These are phyloP conservation scores for Adansonia gregorii DNA, from an alignment of 441 rosid genomes.

Conservation along the genomic window DNA sequence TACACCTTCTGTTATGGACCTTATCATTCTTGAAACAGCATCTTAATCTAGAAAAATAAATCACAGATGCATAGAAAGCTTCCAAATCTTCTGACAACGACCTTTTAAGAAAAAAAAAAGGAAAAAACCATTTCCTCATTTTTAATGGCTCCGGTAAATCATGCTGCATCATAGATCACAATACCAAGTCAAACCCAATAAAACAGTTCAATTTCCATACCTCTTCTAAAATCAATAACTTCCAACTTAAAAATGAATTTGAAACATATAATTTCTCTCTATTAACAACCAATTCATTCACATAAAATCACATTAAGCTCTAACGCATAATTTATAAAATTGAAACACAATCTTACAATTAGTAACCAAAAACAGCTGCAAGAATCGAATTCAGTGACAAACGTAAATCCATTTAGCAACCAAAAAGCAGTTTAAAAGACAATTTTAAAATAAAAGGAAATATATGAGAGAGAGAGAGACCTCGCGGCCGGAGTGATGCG, in stretches of 20 bases:
- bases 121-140: not conserved
- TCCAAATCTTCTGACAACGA: slow-evolving; percentile 4
- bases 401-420: slow-evolving; percentile 1
- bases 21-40: slow-evolving; percentile 6
- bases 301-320: not conserved
- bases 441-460: not conserved
- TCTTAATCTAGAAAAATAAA: not conserved
- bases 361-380: slow-evolving; percentile 20
- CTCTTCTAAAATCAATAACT: not conserved
- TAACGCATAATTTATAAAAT: not conserved
- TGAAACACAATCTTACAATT: slow-evolving; percentile 5
- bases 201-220: slow-evolving; percentile 3
- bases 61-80: not conserved
- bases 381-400: slow-evolving; percentile 11
- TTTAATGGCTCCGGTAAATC: slow-evolving; percentile 4
- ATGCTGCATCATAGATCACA: slow-evolving; percentile 1
- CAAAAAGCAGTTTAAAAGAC: slow-evolving; percentile 21
- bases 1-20: not conserved
- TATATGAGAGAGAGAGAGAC: slow-evolving; percentile 32
- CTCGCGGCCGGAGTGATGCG: slow-evolving; percentile 88
- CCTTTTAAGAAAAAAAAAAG: not conserved
- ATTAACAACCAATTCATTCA: not conserved
- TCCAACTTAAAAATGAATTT: not conserved
- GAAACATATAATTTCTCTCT: not conserved
- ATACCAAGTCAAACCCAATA: not conserved